Evolutionary conservation across 2,329 filamentous ascomycete species (phyloP), one percentile per base, ranked within the genome.

Genomic region (Aspergillus floridensis): DNA sequence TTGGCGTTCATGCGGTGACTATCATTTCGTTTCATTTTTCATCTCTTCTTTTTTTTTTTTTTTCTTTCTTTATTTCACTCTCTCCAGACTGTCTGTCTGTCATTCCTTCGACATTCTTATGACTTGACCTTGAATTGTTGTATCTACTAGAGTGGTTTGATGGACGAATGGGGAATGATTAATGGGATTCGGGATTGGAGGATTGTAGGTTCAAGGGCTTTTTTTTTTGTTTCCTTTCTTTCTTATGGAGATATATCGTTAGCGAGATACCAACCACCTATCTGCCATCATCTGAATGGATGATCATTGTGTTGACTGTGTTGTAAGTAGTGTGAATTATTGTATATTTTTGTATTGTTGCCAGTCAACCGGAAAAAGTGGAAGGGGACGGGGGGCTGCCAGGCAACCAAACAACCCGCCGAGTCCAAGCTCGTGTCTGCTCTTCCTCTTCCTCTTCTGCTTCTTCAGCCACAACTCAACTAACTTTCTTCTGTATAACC

Each of bases 181-280:
- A 19, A 44, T 44, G 38, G 38, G n/a, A 44, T 2, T 8, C 8
- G 38, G 38, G 16, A 44, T n/a, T 44, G 38, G 32, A 35, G 32
- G 32, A 35, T 12, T 44, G 38, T 19, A 44, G 26, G 38, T 10
- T 19, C 8, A 48, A 12, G 38, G 38, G 47, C 16, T 32, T 19
- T 49, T 35, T 35, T 26, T 31, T 56, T 49, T n/a, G 21, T 21
- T 46, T n/a, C 32, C 8, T 14, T 52, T 52, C 51, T 46, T 50
- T 51, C 49, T 53, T 54, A 32, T 26, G 29, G 47, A 56, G 51
- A 46, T 55, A 55, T 55, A 47, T 55, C 24, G 41, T 48, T 48
- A 31, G 53, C 44, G 53, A 55, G 53, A 55, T 55, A 55, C 53
- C 53, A 47, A 46, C 35, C 19, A 19, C 24, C 19, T 14, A 41